A percentile compares a stretch with the other conserved stretches of the same genome.
Evolutionary conservation across 2,329 filamentous ascomycete genomes (phyloP).

Genomic region (Gyromitra esculenta): DNA sequence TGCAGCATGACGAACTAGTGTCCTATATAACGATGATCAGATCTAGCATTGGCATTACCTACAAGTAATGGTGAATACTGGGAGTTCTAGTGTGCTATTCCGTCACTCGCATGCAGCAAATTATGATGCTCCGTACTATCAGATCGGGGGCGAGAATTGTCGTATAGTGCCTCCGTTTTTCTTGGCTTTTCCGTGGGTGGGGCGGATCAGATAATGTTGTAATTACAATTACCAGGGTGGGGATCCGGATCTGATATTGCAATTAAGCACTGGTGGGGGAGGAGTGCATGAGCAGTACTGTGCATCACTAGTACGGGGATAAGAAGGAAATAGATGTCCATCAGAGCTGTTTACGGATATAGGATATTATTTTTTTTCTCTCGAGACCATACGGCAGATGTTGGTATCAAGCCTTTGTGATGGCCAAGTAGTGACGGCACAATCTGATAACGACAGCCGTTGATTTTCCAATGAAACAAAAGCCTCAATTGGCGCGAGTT

Average conservation of each 20-base stretch:
- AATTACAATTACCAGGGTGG: background rate
- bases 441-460: background rate
- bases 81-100: background rate
- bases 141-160: conserved; percentile 5
- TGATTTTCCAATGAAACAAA: background rate
- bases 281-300: no score
- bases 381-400: background rate
- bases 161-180: background rate
- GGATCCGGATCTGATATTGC: background rate
- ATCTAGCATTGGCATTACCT: conserved; percentile 19
- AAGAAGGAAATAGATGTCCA: background rate
- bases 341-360: no score
- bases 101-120: conserved; percentile 14
- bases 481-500: background rate
- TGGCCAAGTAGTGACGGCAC: background rate
- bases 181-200: background rate
- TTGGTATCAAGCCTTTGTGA: background rate
- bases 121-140: conserved; percentile 3
- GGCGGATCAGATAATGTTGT: conserved; percentile 4
- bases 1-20: background rate
- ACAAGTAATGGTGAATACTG: background rate
- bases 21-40: conserved; percentile 1
- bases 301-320: background rate
- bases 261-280: background rate
- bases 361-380: background rate